Conservation (phyloP, 1,284 basidiomycete genomes). For the Leccinum fuscescens region DNA sequence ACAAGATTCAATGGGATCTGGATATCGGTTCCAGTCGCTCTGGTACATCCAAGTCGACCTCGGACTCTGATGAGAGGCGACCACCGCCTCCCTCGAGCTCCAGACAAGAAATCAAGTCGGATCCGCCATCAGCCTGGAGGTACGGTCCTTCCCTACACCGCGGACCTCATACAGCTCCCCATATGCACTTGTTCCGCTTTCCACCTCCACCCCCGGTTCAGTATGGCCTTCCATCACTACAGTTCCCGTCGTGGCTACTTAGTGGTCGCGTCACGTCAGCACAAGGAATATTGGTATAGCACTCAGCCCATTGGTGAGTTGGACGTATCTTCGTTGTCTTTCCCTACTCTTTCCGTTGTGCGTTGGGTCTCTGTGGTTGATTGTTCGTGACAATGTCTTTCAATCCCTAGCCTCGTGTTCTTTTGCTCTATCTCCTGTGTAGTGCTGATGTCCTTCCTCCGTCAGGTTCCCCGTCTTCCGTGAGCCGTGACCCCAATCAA, state of each 20-base stretch:
- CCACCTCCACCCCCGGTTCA: constrained; percentile 16
- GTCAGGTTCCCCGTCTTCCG: constrained; percentile 17
- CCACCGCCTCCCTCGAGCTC: too few species aligned
- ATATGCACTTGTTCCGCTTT: constrained; percentile 11
- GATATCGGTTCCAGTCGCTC: too few species aligned
- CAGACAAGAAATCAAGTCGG: neutral
- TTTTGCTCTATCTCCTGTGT: constrained; percentile 2
- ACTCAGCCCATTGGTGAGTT: constrained; percentile 14
- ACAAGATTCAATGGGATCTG: too few species aligned
- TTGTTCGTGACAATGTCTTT: constrained; percentile 5
- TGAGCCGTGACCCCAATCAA: constrained; percentile 12
- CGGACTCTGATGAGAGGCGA: too few species aligned
- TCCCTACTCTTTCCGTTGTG: neutral
- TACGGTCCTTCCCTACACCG: constrained; percentile 1
- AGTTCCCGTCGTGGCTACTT: constrained; percentile 23
- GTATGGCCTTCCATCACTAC: constrained; percentile 7
- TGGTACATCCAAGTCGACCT: too few species aligned
- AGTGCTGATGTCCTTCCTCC: constrained; percentile 13
- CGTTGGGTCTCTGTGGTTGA: neutral
- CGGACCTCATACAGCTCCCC: neutral
- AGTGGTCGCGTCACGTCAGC: neutral
- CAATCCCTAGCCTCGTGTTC: neutral
- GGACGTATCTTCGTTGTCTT: constrained; percentile 4
- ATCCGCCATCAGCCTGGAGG: constrained; percentile 17
- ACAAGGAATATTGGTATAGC: constrained; percentile 26